These are phyloP conservation scores for Mucuna pruriens DNA, from an alignment of 306 rosid genomes.

Conservation along the genomic window DNA sequence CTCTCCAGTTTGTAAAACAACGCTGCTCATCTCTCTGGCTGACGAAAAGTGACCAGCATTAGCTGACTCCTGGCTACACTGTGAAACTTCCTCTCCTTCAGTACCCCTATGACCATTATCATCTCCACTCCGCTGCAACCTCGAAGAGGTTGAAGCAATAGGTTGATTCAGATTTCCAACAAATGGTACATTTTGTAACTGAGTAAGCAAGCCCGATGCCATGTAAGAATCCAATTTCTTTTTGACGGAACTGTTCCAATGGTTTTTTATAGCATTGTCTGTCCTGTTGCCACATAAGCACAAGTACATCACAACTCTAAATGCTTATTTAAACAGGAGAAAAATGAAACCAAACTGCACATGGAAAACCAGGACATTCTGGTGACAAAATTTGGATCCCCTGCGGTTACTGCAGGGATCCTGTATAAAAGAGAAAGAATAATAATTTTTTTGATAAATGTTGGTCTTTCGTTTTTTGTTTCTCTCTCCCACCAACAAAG, in stretches of 20 bases:
- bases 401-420: slow-evolving; percentile 11
- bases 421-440: not conserved
- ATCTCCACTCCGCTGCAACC: slow-evolving; percentile 73
- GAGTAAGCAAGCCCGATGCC: slow-evolving; percentile 85
- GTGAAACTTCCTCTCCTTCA: slow-evolving; percentile 82
- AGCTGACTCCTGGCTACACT: slow-evolving; percentile 86
- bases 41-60: slow-evolving; percentile 53
- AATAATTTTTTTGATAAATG: not conserved
- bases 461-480: not conserved
- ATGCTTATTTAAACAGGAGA: slow-evolving; percentile 18
- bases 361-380: slow-evolving; percentile 10
- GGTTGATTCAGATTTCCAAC: slow-evolving; percentile 63
- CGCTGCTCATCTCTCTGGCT: slow-evolving; percentile 54
- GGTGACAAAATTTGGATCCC: slow-evolving; percentile 5
- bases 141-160: slow-evolving; percentile 61
- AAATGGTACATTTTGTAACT: slow-evolving; percentile 64
- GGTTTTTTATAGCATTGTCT: slow-evolving; percentile 98
- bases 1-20: slow-evolving; percentile 52
- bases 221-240: slow-evolving; percentile 97
- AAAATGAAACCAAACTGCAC: slow-evolving; percentile 18
- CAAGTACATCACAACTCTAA: slow-evolving; percentile 19
- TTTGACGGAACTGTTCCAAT: slow-evolving; percentile 99
- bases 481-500: not conserved
- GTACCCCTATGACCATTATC: slow-evolving; percentile 65
- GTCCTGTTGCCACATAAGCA: slow-evolving; percentile 79